Evolutionary conservation across 768 basidiomycete genomes (phyloP).

Genomic region (Leucocoprinus leucothites): DNA sequence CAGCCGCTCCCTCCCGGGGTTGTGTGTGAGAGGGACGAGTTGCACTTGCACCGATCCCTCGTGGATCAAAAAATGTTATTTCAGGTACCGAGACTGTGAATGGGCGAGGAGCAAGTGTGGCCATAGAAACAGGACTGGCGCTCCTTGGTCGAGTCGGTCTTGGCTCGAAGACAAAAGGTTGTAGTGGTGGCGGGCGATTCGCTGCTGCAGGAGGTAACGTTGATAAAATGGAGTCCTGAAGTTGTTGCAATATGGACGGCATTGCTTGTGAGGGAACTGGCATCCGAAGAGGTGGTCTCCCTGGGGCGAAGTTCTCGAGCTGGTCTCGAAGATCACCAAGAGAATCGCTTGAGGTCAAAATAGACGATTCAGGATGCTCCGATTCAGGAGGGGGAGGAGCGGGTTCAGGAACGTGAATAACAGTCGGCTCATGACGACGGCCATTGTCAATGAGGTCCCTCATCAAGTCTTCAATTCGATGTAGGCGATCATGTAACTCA

Average conservation of each 20-base stretch:
- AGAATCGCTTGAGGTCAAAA: slow-evolving; percentile 27
- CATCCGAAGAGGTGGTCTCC: slow-evolving; percentile 22
- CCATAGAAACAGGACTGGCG: slow-evolving; percentile 15
- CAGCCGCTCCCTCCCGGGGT: background rate
- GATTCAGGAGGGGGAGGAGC: slow-evolving; percentile 18
- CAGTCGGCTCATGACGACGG: slow-evolving; percentile 22
- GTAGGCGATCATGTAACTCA: slow-evolving; percentile 38
- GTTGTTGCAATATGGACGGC: slow-evolving; percentile 53
- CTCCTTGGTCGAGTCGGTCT: slow-evolving; percentile 14
- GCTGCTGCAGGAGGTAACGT: slow-evolving; percentile 5
- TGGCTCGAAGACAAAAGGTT: slow-evolving; percentile 16
- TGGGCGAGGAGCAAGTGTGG: slow-evolving; percentile 12
- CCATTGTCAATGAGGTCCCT: slow-evolving; percentile 35
- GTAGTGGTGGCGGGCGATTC: slow-evolving; percentile 14
- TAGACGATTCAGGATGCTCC: slow-evolving; percentile 20
- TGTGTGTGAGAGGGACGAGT: background rate
- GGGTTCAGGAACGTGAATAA: slow-evolving; percentile 10
- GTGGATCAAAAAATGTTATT: background rate
- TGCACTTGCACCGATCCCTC: background rate
- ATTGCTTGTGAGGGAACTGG: slow-evolving; percentile 47
- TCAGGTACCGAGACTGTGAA: slow-evolving; percentile 11
- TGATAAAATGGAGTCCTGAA: slow-evolving; percentile 54
- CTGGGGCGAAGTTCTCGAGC: slow-evolving; percentile 20
- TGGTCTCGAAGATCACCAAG: slow-evolving; percentile 24
- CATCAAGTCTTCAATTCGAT: slow-evolving; percentile 45